Evolutionary conservation across 2,329 filamentous ascomycete genomes (phyloP), one percentile per base, ranked within the genome.

Genomic region (Fusarium torreyae): DNA sequence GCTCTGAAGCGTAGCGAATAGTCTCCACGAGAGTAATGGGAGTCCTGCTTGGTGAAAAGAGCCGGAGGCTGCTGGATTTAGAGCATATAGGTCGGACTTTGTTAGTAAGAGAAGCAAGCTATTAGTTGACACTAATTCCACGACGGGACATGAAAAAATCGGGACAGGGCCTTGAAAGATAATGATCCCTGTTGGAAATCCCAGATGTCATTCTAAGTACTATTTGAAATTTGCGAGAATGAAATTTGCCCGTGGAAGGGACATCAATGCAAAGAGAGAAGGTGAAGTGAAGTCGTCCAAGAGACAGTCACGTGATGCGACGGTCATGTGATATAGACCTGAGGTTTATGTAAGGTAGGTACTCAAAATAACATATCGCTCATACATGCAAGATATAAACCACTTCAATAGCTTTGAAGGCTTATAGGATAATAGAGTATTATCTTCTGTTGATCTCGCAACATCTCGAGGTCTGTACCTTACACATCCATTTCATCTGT

Each of bases 271-370:
- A 15, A 14, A 36, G 43, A 40, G 28, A 36, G 24, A 60, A 60
- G 31, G 20, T 36, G 24, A 40, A 36, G 40, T 59, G 60, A 65
- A 43, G 62, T 65, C 38, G 54, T 22, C 22, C 8, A 26, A 11
- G 17, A 24, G 13, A 13, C n/a, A 13, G 4, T 13, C 62, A 65
- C 62, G 62, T 65, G 62, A 65, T 18, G 2, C 0, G 2, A 17
- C 0, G 3, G 18, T 65, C 62, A 65, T 39, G 53, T 65, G 62
- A 65, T n/a, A 11, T 18, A 13, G 7, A 14, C 26, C 3, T 26
- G 22, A 24, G 4, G 22, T 42, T 34, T 18, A 26, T 20, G 18
- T 20, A 20, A 55, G 11, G 28, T 39, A 42, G 50, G 26, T 28
- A 17, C 20, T 26, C 24, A 40, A 18, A 18, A 14, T n/a, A 8